A percentile compares a stretch with the other conserved stretches of the same genome.
Evolutionary conservation across 1,139 yeast genomes (phyloP).

Genomic region (Geotrichum fermentans): DNA sequence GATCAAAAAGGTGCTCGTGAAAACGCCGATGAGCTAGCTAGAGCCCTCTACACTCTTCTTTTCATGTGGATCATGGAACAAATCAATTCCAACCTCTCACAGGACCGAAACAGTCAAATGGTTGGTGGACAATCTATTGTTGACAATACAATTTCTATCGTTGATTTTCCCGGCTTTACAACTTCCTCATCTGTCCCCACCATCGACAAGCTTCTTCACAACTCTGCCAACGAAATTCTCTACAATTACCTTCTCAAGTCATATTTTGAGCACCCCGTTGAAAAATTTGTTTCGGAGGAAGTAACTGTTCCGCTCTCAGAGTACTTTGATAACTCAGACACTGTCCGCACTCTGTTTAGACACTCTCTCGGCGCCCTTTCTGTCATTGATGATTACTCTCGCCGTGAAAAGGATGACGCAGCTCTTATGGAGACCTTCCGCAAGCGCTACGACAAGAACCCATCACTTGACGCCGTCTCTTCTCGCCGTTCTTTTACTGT

Average conservation of each 20-base stretch:
- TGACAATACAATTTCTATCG: conserved; percentile 38
- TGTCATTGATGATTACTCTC: conserved; percentile 40
- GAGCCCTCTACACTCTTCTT: conserved; percentile 41
- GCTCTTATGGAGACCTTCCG: conserved; percentile 35
- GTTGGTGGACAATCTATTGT: conserved; percentile 33
- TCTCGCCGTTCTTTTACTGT: conserved; percentile 35
- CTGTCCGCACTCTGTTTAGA: conserved; percentile 37
- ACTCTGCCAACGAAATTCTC: conserved; percentile 42
- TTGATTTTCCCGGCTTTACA: conserved; percentile 43
- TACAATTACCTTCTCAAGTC: conserved; percentile 38
- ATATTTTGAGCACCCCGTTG: conserved; percentile 39
- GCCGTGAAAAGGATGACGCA: conserved; percentile 36
- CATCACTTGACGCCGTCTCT: conserved; percentile 32
- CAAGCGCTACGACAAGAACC: conserved; percentile 36
- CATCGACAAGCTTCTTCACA: conserved; percentile 40
- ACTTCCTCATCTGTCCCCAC: conserved; percentile 37
- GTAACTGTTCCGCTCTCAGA: conserved; percentile 38
- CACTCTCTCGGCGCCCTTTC: conserved; percentile 39
- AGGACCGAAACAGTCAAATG: conserved; percentile 25
- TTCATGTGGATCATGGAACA: conserved; percentile 41
- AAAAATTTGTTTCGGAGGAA: conserved; percentile 40
- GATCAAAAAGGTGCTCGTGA: conserved; percentile 43
- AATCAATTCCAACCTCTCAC: conserved; percentile 37
- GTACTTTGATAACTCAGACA: conserved; percentile 41
- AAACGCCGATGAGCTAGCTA: conserved; percentile 42